Conservation (phyloP, 805 yeast species). For the Wickerhamiella sergipiensis region DNA sequence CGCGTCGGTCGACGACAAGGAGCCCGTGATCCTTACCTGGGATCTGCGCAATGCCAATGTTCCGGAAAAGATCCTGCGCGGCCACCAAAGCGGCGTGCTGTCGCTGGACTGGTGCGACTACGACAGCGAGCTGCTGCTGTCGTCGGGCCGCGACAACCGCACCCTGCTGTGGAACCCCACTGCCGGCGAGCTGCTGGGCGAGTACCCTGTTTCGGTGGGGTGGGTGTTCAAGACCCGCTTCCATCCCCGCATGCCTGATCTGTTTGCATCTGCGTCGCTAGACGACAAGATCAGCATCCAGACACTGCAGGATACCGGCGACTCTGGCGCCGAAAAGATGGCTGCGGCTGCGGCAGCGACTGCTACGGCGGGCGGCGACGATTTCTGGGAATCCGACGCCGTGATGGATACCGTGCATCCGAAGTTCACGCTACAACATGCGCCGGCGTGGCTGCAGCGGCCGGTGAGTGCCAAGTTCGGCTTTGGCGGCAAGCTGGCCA, state of each 20-base stretch:
- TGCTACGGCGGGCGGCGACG: constrained; percentile 40
- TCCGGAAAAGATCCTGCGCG: constrained; percentile 64
- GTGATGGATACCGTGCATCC: constrained; percentile 36
- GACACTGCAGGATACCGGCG: constrained; percentile 67
- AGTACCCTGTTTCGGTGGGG: constrained; percentile 81
- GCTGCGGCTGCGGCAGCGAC: constrained; percentile 9
- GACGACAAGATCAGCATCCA: constrained; percentile 75
- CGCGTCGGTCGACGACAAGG: constrained; percentile 62
- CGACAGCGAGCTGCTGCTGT: constrained; percentile 64
- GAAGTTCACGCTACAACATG: constrained; percentile 54
- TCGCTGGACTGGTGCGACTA: constrained; percentile 88
- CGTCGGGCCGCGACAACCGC: constrained; percentile 87
- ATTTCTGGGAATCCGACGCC: constrained; percentile 60
- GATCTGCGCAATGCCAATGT: constrained; percentile 85
- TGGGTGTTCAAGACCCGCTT: constrained; percentile 87
- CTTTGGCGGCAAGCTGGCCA: constrained; percentile 80
- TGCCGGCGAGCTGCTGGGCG: constrained; percentile 57
- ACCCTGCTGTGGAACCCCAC: constrained; percentile 86
- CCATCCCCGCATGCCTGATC: constrained; percentile 79
- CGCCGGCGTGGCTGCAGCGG: constrained; percentile 78
- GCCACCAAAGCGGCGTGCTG: constrained; percentile 79
- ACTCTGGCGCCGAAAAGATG: constrained; percentile 19
- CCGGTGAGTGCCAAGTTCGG: constrained; percentile 73
- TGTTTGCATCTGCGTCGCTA: constrained; percentile 51
- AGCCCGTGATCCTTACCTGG: constrained; percentile 77